Percentiles rank a stretch among this genome's conserved stretches.
phyloP scores from a whole-genome alignment of 805 yeast genomes.

The Candida vaughaniae region DNA sequence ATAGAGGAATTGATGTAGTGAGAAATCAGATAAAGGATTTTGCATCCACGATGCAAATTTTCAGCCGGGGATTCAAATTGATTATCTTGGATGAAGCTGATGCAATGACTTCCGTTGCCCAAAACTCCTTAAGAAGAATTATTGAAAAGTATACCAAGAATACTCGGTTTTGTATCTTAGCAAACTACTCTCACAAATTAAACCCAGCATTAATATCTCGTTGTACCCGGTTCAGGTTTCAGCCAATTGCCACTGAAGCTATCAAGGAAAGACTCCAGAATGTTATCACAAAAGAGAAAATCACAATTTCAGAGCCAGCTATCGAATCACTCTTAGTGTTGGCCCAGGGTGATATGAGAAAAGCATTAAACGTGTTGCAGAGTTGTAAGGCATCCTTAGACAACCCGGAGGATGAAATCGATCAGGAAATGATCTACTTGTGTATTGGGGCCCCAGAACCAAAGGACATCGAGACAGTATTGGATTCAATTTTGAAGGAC shows the following conservation, averaged over 20 bases:
- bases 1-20: slow-evolving; percentile 97
- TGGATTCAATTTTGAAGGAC: slow-evolving; percentile 77
- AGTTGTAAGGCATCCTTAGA: slow-evolving; percentile 79
- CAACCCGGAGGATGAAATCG: slow-evolving; percentile 42
- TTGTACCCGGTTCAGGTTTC: slow-evolving; percentile 92
- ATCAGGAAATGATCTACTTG: slow-evolving; percentile 78
- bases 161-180: slow-evolving; percentile 93
- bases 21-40: slow-evolving; percentile 95
- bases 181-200: slow-evolving; percentile 92
- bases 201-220: slow-evolving; percentile 94
- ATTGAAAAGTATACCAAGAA: slow-evolving; percentile 93
- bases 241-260: slow-evolving; percentile 71
- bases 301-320: slow-evolving; percentile 61
- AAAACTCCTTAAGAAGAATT: slow-evolving; percentile 76
- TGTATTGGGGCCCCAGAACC: slow-evolving; percentile 97
- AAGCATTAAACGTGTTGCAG: slow-evolving; percentile 88
- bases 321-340: slow-evolving; percentile 62
- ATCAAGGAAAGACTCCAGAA: slow-evolving; percentile 63
- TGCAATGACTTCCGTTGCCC: slow-evolving; percentile 88
- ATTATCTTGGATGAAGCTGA: slow-evolving; percentile 95
- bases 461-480: slow-evolving; percentile 68
- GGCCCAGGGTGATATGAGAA: slow-evolving; percentile 95
- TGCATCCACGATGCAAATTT: slow-evolving; percentile 94
- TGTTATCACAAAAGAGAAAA: slow-evolving; percentile 68
- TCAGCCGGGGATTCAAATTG: slow-evolving; percentile 79